Percentiles rank a stretch among this genome's conserved stretches.
Conservation (phyloP, 495 filamentous ascomycete genomes). For the Penicillium malachiteum region DNA sequence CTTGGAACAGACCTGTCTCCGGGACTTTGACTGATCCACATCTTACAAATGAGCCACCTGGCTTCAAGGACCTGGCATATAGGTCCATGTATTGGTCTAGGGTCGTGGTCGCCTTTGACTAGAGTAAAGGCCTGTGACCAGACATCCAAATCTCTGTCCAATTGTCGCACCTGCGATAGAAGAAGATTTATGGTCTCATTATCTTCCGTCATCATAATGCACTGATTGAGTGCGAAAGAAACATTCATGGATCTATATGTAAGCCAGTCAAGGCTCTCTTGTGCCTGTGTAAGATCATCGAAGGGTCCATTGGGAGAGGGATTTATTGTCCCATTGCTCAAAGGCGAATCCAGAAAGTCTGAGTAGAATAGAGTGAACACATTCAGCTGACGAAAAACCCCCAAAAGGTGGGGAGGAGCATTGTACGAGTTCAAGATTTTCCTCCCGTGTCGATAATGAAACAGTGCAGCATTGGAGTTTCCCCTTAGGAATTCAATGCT, state of each 20-base stretch:
- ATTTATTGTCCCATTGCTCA: too few relatives aligned
- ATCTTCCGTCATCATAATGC: not conserved
- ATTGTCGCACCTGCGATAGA: not conserved
- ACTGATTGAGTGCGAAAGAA: not conserved
- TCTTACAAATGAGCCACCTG: not conserved
- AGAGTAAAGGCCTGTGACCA: not conserved
- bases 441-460: not conserved
- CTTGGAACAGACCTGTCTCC: too few relatives aligned
- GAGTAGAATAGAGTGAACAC: not conserved
- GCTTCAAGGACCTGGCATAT: not conserved
- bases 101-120: not conserved
- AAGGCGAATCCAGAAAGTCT: not conserved
- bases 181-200: not conserved
- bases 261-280: conserved; percentile 1
- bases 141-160: not conserved
- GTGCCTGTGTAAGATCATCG: not conserved
- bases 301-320: not conserved
- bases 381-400: not conserved
- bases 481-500: conserved; percentile 13
- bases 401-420: not conserved
- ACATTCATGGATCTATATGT: not conserved
- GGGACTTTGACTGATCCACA: not conserved
- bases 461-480: not conserved
- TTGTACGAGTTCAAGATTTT: not conserved
- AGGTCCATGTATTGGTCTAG: not conserved